These are phyloP conservation scores for Tetrahymena elliotti DNA, from an alignment of 73 alveolate genomes.

Conservation along the genomic window DNA sequence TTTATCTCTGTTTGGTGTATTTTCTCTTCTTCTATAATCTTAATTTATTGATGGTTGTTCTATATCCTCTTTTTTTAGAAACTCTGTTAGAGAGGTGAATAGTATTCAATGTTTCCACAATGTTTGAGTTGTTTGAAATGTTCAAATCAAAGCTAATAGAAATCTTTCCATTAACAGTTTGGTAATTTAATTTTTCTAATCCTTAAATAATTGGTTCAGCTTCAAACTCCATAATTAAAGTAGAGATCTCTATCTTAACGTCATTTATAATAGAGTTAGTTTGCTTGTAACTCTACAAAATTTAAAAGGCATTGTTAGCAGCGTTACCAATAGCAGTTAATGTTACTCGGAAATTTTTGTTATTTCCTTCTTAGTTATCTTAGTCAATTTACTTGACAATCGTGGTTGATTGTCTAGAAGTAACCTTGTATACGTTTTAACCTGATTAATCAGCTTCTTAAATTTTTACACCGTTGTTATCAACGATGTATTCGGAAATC, in stretches of 20 bases:
- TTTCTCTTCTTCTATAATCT: background rate
- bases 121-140: background rate
- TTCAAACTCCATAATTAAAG: background rate
- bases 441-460: background rate
- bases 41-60: background rate
- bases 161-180: background rate
- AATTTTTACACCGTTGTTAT: background rate
- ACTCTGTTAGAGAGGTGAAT: background rate
- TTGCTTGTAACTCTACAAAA: background rate
- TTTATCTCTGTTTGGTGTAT: background rate
- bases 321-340: background rate
- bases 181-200: background rate
- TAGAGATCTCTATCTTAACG: background rate
- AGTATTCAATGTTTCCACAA: background rate
- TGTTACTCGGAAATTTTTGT: background rate
- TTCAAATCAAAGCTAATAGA: background rate
- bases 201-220: background rate
- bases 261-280: background rate
- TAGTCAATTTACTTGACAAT: background rate
- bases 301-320: background rate
- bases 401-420: background rate
- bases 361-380: background rate
- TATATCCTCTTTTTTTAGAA: background rate
- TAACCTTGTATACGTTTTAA: background rate
- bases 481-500: background rate